Evolutionary conservation across 495 filamentous ascomycete species (phyloP), one percentile per base, ranked within the genome.

Genomic region (Amphirosellinia nigrospora): DNA sequence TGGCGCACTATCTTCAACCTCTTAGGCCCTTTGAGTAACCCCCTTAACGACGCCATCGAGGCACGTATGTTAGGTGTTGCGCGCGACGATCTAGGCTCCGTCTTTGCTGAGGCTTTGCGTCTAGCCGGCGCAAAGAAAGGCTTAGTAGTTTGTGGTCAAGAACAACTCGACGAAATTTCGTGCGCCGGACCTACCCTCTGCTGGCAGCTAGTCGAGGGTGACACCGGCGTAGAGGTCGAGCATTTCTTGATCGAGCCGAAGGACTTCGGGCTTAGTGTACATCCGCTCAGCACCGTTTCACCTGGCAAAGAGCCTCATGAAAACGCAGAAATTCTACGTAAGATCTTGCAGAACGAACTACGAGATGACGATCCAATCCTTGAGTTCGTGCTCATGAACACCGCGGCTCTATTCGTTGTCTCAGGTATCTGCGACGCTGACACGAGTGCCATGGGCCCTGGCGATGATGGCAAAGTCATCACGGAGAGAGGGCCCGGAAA

Each of bases 1-100:
- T 92, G 94, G 81, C 88, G 95, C 53, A 98, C 96, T 1, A 94
- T 99, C 74, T 99, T 98, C 88, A 98, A 99, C 80, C 85, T 98
- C 0, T 87, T 98, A 64, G 96, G 96, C 3, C 96, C 96, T 2
- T 85, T 99, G 16, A 89, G 93, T 26, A 98, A 98, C 78, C 96
- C 96, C 0, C 83, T 94, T 4, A 91, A 97, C 73, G 83, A 86
- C 55, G 79, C 78, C 3, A 87, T 98, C 41, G 96, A 98, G 79
- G 94, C 96, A 3, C 89, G 96, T 28, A 85, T 99, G 50, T 87
- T 99, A 16, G 96, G 96, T 58, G 94, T 98, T 21, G 94, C 94
- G n/a, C 89, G 94, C 67, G 84, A 89, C 72, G 90, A 91, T 64
- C 86, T 99, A 30, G 96, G 95, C 1, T 89, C 88, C 8, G 89